phyloP scores from a whole-genome alignment of 2,329 filamentous ascomycete species.

The Xylariomycetidae sp. region DNA sequence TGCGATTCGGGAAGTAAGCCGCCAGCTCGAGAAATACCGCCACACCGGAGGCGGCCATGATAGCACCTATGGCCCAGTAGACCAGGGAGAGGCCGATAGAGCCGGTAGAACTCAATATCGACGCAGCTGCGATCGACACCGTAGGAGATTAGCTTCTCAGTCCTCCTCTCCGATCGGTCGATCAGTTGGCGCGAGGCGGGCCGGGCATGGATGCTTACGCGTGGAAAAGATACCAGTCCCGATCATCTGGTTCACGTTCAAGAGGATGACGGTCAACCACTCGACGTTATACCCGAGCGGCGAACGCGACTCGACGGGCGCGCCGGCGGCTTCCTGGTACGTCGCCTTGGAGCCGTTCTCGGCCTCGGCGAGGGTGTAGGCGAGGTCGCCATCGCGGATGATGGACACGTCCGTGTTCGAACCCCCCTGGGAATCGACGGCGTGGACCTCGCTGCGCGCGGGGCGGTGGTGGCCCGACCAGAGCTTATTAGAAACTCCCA shows the following conservation, averaged over 20 bases:
- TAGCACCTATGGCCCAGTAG: slow-evolving; percentile 50
- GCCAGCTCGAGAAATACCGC: slow-evolving; percentile 51
- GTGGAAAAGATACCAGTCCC: slow-evolving; percentile 55
- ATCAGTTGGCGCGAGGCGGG: too few species aligned
- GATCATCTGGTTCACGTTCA: slow-evolving; percentile 59
- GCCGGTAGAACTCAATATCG: slow-evolving; percentile 44
- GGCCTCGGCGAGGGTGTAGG: slow-evolving; percentile 21
- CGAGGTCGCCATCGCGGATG: slow-evolving; percentile 22
- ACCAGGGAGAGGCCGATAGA: slow-evolving; percentile 49
- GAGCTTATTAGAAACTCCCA: slow-evolving; percentile 20
- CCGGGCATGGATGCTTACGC: slow-evolving; percentile 19
- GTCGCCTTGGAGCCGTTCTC: slow-evolving; percentile 41
- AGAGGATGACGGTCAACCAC: slow-evolving; percentile 49
- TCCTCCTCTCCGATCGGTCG: too few species aligned
- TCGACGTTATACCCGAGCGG: slow-evolving; percentile 58
- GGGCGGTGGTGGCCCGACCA: slow-evolving; percentile 7
- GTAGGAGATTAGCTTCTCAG: too few species aligned
- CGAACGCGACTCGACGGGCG: slow-evolving; percentile 54
- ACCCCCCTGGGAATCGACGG: slow-evolving; percentile 4
- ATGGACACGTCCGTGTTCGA: slow-evolving; percentile 19
- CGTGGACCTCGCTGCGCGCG: slow-evolving; percentile 7
- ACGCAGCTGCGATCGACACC: slow-evolving; percentile 39
- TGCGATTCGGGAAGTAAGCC: slow-evolving; percentile 52
- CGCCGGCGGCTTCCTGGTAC: slow-evolving; percentile 57
- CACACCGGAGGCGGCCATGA: slow-evolving; percentile 42